Evolutionary conservation across 1,284 basidiomycete genomes (phyloP), one percentile per base, ranked within the genome.

Genomic region (Trametes sp.): DNA sequence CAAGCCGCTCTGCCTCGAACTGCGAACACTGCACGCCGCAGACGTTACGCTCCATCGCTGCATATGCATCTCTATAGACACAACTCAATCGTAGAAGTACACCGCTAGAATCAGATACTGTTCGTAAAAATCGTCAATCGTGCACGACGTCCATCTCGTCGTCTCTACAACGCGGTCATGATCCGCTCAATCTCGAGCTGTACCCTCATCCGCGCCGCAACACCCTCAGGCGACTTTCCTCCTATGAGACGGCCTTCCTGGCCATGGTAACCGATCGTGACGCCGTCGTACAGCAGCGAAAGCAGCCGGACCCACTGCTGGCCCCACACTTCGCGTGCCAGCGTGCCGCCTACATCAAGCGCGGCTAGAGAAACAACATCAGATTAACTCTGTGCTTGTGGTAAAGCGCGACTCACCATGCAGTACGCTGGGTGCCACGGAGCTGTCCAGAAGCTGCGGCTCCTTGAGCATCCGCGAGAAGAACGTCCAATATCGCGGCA

Each of bases 251-350:
- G 79, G 1, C 73, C 78, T 31, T 66, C 57, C 14, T 59, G 59
- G 59, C 77, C 75, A 31, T 78, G 78, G 46, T 87, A 74, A 4
- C 88, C 87, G 4, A 73, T 73, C 0, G 84, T 88, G 44, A 86
- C 82, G 10, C 87, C 87, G 54, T 87, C 82, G 67, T 90, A 87
- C 13, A 95, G 76, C 2, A 90, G 77, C 31, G 78, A 82, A 41
- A 95, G 80, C 50, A 95, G 74, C 74, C 96, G 96, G 59, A 85
- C 77, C 81, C 92, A 92, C 76, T 97, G 95, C 46, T 78, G 77
- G 2, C 94, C 93, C 84, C 88, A 96, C 6, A 90, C 77, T 28
- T 79, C 74, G 58, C 81, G 77, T 9, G 90, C 87, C 35, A 86
- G 79, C 26, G 80, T 73, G 0, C 92, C 93, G 55, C 87, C 81